These are phyloP conservation scores for Fusarium sp. DNA, from an alignment of 2,329 filamentous ascomycete genomes.

Conservation along the genomic window DNA sequence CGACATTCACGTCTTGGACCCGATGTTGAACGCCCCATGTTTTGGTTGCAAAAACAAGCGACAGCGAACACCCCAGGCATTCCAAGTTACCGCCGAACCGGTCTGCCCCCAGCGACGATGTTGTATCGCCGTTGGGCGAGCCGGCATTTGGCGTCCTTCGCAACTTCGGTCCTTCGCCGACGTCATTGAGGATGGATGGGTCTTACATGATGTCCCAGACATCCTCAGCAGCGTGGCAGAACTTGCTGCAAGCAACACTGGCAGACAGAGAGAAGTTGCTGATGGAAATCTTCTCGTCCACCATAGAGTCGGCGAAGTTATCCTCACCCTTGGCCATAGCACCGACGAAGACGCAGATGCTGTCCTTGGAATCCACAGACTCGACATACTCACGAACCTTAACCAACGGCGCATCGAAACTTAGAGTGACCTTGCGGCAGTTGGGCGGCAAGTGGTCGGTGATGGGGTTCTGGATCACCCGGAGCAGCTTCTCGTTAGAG, in stretches of 20 bases:
- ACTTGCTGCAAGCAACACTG: constrained; percentile 99
- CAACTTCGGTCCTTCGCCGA: constrained; percentile 32
- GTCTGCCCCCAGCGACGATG: constrained; percentile 67
- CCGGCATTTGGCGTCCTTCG: constrained; percentile 45
- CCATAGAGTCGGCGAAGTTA: constrained; percentile 92
- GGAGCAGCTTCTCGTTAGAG: constrained; percentile 96
- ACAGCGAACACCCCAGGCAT: constrained; percentile 77
- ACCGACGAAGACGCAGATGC: constrained; percentile 96
- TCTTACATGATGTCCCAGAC: constrained; percentile 90
- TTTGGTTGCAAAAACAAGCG: constrained; percentile 90
- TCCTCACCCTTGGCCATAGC: constrained; percentile 98
- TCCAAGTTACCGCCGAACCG: constrained; percentile 65
- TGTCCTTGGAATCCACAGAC: constrained; percentile 82
- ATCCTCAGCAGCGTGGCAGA: constrained; percentile 98
- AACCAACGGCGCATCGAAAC: constrained; percentile 90
- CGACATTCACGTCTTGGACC: constrained; percentile 73
- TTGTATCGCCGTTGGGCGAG: constrained; percentile 73
- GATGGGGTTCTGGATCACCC: constrained; percentile 98
- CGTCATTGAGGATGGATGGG: constrained; percentile 5
- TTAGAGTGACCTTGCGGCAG: constrained; percentile 96
- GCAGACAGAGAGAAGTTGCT: constrained; percentile 98
- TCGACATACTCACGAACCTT: constrained; percentile 91
- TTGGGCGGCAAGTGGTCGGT: constrained; percentile 96
- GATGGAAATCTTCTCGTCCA: constrained; percentile 97
- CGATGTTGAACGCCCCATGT: constrained; percentile 82